Conservation (phyloP, 345 rosid species). For the Eucalyptus polyanthemos region DNA sequence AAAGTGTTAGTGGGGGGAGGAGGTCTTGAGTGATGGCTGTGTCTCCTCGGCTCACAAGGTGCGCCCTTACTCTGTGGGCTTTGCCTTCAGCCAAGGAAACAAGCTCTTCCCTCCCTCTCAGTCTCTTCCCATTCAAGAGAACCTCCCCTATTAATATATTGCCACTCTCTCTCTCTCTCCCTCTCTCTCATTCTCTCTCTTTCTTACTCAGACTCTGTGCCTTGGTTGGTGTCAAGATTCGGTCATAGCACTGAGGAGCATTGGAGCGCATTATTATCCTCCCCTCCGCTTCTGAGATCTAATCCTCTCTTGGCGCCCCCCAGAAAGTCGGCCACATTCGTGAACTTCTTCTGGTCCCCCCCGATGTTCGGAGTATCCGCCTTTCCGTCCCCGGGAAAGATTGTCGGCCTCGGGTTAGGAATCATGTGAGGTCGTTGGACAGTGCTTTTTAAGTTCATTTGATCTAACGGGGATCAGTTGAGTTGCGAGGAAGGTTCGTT, state of each 20-base stretch:
- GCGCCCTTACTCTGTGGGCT: constrained; percentile 52
- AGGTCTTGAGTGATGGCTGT: constrained; percentile 26
- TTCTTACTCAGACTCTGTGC: background rate
- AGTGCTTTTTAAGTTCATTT: background rate
- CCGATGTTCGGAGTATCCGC: background rate
- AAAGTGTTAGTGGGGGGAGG: constrained; percentile 26
- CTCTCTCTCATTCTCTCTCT: background rate
- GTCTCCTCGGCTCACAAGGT: constrained; percentile 40
- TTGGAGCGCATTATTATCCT: background rate
- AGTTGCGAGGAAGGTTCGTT: background rate
- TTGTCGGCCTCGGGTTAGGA: constrained; percentile 3
- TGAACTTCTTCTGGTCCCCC: background rate
- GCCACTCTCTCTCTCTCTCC: constrained; percentile 3
- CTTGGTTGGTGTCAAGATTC: constrained; percentile 51
- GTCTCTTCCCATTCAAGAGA: constrained; percentile 40
- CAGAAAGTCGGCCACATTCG: background rate
- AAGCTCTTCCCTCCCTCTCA: constrained; percentile 14
- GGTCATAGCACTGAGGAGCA: constrained; percentile 13
- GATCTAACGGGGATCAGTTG: constrained; percentile 2
- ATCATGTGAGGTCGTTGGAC: constrained; percentile 19
- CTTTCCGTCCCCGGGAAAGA: constrained; percentile 16
- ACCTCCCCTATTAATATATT: constrained; percentile 22
- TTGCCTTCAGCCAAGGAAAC: constrained; percentile 49
- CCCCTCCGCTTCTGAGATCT: constrained; percentile 25
- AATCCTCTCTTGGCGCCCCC: constrained; percentile 23